A percentile compares a stretch with the other conserved stretches of the same genome.
phyloP scores from a whole-genome alignment of 2,329 filamentous ascomycete species.

The Fusarium chuoi region DNA sequence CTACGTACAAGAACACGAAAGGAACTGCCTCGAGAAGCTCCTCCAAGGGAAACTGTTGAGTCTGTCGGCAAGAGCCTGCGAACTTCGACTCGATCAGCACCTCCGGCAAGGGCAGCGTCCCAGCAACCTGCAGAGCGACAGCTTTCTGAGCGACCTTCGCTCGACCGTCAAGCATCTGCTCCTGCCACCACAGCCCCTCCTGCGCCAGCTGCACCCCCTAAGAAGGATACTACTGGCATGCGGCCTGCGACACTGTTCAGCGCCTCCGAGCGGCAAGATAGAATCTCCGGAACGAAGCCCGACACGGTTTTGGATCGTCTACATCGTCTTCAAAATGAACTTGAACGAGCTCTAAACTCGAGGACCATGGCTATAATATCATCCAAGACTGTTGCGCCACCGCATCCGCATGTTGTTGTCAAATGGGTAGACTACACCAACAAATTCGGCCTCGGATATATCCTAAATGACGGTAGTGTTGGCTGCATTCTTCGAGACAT shows the following conservation, averaged over 20 bases:
- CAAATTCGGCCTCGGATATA: slow-evolving; percentile 86
- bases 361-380: slow-evolving; percentile 70
- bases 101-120: slow-evolving; percentile 45
- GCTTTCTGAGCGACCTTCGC: slow-evolving; percentile 29
- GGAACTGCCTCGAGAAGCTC: slow-evolving; percentile 42
- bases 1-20: slow-evolving; percentile 44
- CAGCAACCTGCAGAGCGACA: slow-evolving; percentile 43
- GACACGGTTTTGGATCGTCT: slow-evolving; percentile 68
- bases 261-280: slow-evolving; percentile 61
- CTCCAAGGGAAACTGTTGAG: slow-evolving; percentile 39
- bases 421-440: slow-evolving; percentile 93
- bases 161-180: slow-evolving; percentile 45
- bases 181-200: slow-evolving; percentile 35
- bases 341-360: slow-evolving; percentile 71
- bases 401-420: slow-evolving; percentile 72
- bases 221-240: slow-evolving; percentile 45
- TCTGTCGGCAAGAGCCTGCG: slow-evolving; percentile 43
- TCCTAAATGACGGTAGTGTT: slow-evolving; percentile 82
- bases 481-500: slow-evolving; percentile 74
- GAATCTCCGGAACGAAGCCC: slow-evolving; percentile 64
- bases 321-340: slow-evolving; percentile 65
- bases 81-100: slow-evolving; percentile 40
- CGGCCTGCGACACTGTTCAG: slow-evolving; percentile 65
- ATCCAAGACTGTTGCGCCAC: slow-evolving; percentile 62
- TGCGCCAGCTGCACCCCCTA: slow-evolving; percentile 36